These are phyloP conservation scores for Mycena haematopus DNA, from an alignment of 768 basidiomycete species.

Conservation along the genomic window DNA sequence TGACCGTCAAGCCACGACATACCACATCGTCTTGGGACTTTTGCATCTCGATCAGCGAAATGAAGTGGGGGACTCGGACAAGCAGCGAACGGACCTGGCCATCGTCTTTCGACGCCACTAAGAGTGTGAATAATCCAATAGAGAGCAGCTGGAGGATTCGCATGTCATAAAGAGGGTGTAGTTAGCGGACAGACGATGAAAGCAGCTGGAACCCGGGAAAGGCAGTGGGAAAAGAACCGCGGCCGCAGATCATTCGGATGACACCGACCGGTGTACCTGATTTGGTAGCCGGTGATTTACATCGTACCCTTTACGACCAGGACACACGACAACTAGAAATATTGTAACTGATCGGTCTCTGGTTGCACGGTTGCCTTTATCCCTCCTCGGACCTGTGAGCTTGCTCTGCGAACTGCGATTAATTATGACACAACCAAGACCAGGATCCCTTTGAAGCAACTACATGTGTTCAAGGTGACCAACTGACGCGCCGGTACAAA, in stretches of 20 bases:
- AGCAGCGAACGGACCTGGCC: conserved; percentile 1
- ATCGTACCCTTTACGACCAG: too few relatives aligned
- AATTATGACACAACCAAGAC: too few relatives aligned
- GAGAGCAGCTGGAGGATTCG: conserved; percentile 16
- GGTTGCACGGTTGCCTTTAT: too few relatives aligned
- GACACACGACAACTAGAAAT: too few relatives aligned
- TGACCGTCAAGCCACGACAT: neutral
- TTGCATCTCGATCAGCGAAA: neutral
- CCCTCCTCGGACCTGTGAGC: too few relatives aligned
- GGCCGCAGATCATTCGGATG: neutral
- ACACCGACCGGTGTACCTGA: neutral
- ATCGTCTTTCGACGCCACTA: conserved; percentile 16
- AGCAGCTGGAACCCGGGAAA: neutral
- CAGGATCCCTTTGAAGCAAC: too few relatives aligned
- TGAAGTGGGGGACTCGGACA: neutral
- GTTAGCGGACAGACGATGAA: neutral
- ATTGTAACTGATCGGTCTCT: too few relatives aligned
- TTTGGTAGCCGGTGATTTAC: too few relatives aligned
- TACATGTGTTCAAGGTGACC: too few relatives aligned
- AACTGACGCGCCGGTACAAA: too few relatives aligned
- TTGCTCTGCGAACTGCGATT: too few relatives aligned
- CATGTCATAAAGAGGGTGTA: conserved; percentile 24
- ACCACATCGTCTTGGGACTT: conserved; percentile 7
- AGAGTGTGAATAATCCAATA: conserved; percentile 15
- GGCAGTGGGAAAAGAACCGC: too few relatives aligned